A percentile compares a stretch with the other conserved stretches of the same genome.
Conservation (phyloP, 257 asterid species). For the Przewalskia tangutica region DNA sequence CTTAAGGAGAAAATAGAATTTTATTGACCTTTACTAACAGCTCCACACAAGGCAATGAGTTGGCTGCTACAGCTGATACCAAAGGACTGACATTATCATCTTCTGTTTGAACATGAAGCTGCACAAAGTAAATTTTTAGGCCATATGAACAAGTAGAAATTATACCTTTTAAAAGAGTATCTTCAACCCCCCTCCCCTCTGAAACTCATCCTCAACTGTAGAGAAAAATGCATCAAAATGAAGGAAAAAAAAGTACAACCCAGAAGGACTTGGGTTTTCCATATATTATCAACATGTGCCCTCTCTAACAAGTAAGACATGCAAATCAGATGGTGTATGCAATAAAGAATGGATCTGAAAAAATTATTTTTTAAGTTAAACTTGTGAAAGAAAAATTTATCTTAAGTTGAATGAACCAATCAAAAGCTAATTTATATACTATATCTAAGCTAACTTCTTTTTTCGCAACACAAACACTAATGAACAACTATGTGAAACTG, state of each 20-base stretch:
- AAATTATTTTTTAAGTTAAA: background rate
- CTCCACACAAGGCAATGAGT: slow-evolving; percentile 66
- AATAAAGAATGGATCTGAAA: background rate
- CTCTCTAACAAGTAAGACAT: background rate
- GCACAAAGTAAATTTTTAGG: slow-evolving; percentile 25
- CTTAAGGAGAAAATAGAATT: background rate
- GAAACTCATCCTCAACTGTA: background rate
- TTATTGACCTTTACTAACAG: slow-evolving; percentile 57
- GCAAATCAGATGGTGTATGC: background rate
- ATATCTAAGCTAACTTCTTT: background rate
- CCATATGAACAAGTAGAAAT: slow-evolving; percentile 2
- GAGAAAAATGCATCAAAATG: background rate
- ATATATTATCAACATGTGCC: background rate
- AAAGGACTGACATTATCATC: slow-evolving; percentile 74
- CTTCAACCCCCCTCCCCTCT: background rate
- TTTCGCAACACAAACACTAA: background rate
- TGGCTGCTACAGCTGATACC: slow-evolving; percentile 92
- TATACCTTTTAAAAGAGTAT: background rate
- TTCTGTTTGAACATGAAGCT: slow-evolving; percentile 76
- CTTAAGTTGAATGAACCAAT: background rate
- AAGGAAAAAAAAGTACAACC: background rate
- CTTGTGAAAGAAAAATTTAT: background rate
- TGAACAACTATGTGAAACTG: background rate
- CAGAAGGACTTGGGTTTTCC: background rate
- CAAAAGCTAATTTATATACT: background rate